Percentiles rank a stretch among this genome's conserved stretches.
phyloP scores from a whole-genome alignment of 73 alveolate species.

The Paraurostyla sp. region DNA sequence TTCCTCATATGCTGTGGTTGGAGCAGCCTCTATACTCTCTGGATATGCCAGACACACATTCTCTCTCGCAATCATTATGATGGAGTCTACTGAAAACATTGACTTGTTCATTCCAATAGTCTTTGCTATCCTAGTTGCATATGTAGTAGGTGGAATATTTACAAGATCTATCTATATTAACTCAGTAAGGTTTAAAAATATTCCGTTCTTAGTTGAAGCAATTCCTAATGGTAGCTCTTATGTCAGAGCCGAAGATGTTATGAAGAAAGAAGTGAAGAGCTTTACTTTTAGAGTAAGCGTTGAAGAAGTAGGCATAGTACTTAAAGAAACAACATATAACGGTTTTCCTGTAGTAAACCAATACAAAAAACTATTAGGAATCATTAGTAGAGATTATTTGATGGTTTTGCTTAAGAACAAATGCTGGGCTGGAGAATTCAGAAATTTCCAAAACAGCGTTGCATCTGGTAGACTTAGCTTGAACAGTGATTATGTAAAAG shows the following conservation, averaged over 20 bases:
- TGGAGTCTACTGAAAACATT: constrained; percentile 80
- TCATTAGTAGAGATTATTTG: constrained; percentile 42
- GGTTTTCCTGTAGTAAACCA: constrained; percentile 64
- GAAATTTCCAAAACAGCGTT: neutral
- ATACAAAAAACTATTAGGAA: constrained; percentile 24
- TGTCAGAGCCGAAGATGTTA: constrained; percentile 56
- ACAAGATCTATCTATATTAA: constrained; percentile 58
- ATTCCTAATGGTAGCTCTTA: neutral
- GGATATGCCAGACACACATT: constrained; percentile 84
- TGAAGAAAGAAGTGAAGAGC: constrained; percentile 23
- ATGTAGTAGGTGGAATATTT: constrained; percentile 75
- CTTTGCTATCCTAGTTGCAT: constrained; percentile 66
- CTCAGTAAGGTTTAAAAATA: constrained; percentile 53
- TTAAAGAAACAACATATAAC: constrained; percentile 11
- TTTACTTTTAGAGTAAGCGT: constrained; percentile 34
- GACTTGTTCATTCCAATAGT: constrained; percentile 76
- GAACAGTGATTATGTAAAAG: constrained; percentile 25
- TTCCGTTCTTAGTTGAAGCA: constrained; percentile 50
- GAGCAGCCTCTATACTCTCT: constrained; percentile 78
- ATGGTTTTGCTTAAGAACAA: constrained; percentile 26
- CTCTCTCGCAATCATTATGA: constrained; percentile 78
- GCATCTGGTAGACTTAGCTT: constrained; percentile 17
- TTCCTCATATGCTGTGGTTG: constrained; percentile 73
- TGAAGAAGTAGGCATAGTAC: neutral
- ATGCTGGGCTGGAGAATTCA: constrained; percentile 4